Evolutionary conservation across 371 early-diverging fungal genomes (phyloP), one percentile per base, ranked within the genome.

Genomic region (Mucor plumbeus): DNA sequence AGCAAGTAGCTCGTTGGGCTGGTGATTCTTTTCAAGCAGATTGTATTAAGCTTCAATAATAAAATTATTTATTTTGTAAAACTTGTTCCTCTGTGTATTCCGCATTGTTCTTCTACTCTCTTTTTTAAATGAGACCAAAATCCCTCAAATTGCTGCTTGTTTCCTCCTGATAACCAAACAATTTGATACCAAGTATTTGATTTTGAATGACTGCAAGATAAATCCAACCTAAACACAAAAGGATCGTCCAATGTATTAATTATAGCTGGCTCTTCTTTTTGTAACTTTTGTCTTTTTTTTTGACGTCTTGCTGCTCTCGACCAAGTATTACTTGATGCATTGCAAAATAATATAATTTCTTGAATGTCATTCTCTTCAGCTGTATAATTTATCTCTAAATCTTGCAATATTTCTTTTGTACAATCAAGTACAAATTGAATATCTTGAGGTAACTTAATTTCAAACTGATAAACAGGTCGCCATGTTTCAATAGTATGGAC

Each of bases 1-100:
- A 80, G 13, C 84, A 86, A 41, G 84, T 89, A 14, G 78, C 85
- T 58, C 74, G 83, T 19, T 87, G 85, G 84, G 84, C 85, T 0
- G 89, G 89, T 5, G 89, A 89, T 71, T 84, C 81, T 13, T 87
- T 89, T 60, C 79, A 83, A 55, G 73, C 81, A 33, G 78, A 78
- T 17, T 81, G 84, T 61, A 58, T 84, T n/a, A 80, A 80, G 61
- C 65, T 84, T 33, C 67, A 73, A 75, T 65, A 69, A 71, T 56
- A 21, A 44, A 10, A 15, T 63, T 35, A 73, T 40, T 66, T 60
- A 11, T 53, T 19, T 26, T 26, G 26, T 26, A 36, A 61, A 70
- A n/a, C 34, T 48, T 53, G 40, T 67, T 61, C 80, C 83, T 43
- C 69, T 62, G 34, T 84, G 71, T 31, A 73, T 67, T 0, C 85